Evolutionary conservation across 1,284 basidiomycete genomes (phyloP).

Genomic region (Malassezia equina): DNA sequence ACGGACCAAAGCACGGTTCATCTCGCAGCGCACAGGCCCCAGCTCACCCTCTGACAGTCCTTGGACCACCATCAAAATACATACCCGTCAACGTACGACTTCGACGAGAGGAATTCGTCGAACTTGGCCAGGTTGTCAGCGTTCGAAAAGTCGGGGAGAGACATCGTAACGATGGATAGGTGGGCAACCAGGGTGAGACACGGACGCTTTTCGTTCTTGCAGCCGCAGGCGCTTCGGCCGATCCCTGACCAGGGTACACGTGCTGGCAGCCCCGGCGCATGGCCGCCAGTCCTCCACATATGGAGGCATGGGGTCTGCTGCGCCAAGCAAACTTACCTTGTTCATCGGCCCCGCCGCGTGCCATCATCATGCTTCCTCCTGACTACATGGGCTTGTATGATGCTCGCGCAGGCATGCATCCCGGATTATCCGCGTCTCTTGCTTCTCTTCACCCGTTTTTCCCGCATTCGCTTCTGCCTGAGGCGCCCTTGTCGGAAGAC

Average conservation of each 20-base stretch:
- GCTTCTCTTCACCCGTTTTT: conserved; percentile 14
- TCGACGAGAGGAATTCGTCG: conserved; percentile 36
- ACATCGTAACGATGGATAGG: conserved; percentile 25
- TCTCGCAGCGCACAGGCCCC: conserved; percentile 19
- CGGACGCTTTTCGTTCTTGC: not conserved
- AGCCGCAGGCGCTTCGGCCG: conserved; percentile 5
- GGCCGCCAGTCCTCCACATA: conserved; percentile 3
- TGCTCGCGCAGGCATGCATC: conserved; percentile 4
- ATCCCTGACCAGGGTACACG: not conserved
- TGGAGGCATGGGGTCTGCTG: not conserved
- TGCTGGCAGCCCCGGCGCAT: not conserved
- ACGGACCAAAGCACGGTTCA: conserved; percentile 48
- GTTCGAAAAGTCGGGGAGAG: conserved; percentile 45
- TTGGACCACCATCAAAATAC: conserved; percentile 15
- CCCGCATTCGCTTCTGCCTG: conserved; percentile 7
- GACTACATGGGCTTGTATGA: conserved; percentile 2
- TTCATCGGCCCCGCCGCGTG: not conserved
- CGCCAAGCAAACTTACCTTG: not conserved
- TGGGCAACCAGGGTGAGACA: not conserved
- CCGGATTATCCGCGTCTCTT: conserved; percentile 6
- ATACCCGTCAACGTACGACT: conserved; percentile 47
- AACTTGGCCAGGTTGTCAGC: conserved; percentile 35
- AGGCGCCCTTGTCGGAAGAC: conserved; percentile 14
- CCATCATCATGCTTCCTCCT: not conserved
- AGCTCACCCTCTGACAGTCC: not conserved